Base-by-base conservation (phyloP, 305 asterid genomes). In the Fraxinus angustifolia region DNA sequence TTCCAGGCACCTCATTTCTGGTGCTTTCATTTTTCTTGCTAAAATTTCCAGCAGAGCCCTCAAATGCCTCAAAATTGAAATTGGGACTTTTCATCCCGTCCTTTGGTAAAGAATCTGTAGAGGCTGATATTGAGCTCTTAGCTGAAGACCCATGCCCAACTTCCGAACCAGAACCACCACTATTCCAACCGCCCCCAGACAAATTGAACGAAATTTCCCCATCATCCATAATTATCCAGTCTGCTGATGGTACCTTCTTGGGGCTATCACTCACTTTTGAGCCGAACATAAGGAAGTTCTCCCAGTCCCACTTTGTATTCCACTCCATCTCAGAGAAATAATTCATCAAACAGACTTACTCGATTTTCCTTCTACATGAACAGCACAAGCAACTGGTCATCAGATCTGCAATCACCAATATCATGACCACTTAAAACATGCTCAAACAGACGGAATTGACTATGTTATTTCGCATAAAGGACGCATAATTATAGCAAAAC, bases 41-140 rank as follows among this genome's bases (percentile, higher is more conserved):
- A 67, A 82, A 68, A 77, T 79, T 84, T 73, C 62, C 62, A 50
- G 86, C 87, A 79, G 83, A 56, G 3, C 67, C 67, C 11, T 56
- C 11, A 5, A 56, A 56, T 56, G 65, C 26, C 26, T 56, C 26
- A 17, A 56, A 56, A 6, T 56, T 6, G 4, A 56, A 56, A 56
- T 17, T 56, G 11, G 67, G 11, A 17, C 1, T 17, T 56, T 17
- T 56, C 67, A 56, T 56, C 73, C 84, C 89, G 34, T 85, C 86
- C 79, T 86, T 88, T 6, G 89, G 84, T 58, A 97, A 89, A 75
- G 97, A 93, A 70, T 88, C 91, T 0, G 93, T 92, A 11, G 96
- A 92, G 58, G 93, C 96, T 68, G 98, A 90, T 78, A 88, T 82
- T 7, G 97, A 92, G 89, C 95, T 91, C 87, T 90, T 93, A n/a